A percentile compares a stretch with the other conserved stretches of the same genome.
These are phyloP conservation scores for Penicillium longicatenatum DNA, from an alignment of 495 filamentous ascomycete species.

Conservation along the genomic window DNA sequence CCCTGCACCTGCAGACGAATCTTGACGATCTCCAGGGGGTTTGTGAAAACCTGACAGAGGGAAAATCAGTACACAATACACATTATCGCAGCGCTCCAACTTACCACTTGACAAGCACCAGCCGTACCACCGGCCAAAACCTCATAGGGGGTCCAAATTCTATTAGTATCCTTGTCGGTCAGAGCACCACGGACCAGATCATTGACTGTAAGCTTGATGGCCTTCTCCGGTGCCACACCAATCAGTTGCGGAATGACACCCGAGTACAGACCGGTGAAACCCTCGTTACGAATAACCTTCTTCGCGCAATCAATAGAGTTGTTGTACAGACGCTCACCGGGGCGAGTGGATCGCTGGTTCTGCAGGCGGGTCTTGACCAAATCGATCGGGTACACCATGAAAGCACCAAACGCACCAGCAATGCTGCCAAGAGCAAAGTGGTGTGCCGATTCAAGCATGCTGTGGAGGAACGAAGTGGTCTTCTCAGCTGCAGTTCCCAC, in stretches of 20 bases:
- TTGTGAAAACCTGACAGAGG: conserved; percentile 77
- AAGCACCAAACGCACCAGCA: conserved; percentile 95
- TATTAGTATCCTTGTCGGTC: conserved; percentile 72
- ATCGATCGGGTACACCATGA: conserved; percentile 99
- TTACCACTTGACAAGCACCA: conserved; percentile 94
- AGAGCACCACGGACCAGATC: conserved; percentile 81
- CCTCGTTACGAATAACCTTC: conserved; percentile 93
- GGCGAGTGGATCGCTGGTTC: conserved; percentile 81
- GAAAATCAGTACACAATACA: not conserved
- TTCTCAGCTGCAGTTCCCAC: conserved; percentile 50
- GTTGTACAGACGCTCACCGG: conserved; percentile 89
- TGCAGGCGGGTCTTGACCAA: conserved; percentile 99
- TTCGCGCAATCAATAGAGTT: conserved; percentile 92
- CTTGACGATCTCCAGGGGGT: conserved; percentile 98
- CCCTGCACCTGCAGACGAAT: conserved; percentile 98
- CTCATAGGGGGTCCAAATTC: conserved; percentile 73
- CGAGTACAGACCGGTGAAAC: conserved; percentile 85
- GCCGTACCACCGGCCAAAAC: conserved; percentile 87
- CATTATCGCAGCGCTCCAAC: conserved; percentile 31
- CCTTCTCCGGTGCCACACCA: conserved; percentile 96
- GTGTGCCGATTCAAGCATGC: conserved; percentile 75
- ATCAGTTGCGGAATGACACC: conserved; percentile 94
- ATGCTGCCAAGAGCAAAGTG: conserved; percentile 86
- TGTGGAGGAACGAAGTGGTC: conserved; percentile 58
- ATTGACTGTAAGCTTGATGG: conserved; percentile 98